Percentiles rank a stretch among this genome's conserved stretches.
phyloP scores from a whole-genome alignment of 768 basidiomycete species.

The Heimioporus sp. region DNA sequence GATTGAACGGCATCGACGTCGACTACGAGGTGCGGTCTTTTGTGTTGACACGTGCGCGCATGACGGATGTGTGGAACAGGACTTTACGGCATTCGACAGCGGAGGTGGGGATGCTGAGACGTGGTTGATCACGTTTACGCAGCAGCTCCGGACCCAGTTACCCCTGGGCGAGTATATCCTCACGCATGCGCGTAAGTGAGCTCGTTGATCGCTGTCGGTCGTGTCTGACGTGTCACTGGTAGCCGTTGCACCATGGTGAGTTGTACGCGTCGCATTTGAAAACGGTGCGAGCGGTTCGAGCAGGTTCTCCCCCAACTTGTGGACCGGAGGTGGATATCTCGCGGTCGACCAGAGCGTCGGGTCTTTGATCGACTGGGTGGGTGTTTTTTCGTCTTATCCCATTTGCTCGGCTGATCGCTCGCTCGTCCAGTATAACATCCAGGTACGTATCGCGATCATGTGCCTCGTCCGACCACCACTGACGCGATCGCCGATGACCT shows the following conservation, averaged over 20 bases:
- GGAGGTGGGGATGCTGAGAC: slow-evolving; percentile 38
- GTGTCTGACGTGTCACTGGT: not conserved
- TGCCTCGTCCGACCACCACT: not conserved
- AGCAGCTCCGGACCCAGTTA: slow-evolving; percentile 31
- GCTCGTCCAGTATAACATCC: slow-evolving; percentile 33
- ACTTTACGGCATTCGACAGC: slow-evolving; percentile 32
- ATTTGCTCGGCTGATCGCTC: not conserved
- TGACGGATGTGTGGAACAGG: slow-evolving; percentile 12
- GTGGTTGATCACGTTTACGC: slow-evolving; percentile 35
- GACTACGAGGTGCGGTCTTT: slow-evolving; percentile 44
- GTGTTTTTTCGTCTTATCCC: not conserved
- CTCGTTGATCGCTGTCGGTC: not conserved
- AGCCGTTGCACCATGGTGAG: slow-evolving; percentile 25
- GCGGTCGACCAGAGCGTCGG: slow-evolving; percentile 37
- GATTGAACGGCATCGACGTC: slow-evolving; percentile 50
- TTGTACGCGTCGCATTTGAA: not conserved
- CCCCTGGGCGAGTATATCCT: slow-evolving; percentile 33
- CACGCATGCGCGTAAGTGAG: slow-evolving; percentile 34
- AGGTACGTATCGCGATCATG: slow-evolving; percentile 24
- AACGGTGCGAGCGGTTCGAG: not conserved
- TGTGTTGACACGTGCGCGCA: not conserved
- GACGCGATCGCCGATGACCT: not conserved
- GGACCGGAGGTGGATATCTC: slow-evolving; percentile 38
- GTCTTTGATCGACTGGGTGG: slow-evolving; percentile 45
- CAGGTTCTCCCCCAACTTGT: slow-evolving; percentile 21